Evolutionary conservation across 768 basidiomycete species (phyloP), one percentile per base, ranked within the genome.

Genomic region (Pulveroboletus sp.): DNA sequence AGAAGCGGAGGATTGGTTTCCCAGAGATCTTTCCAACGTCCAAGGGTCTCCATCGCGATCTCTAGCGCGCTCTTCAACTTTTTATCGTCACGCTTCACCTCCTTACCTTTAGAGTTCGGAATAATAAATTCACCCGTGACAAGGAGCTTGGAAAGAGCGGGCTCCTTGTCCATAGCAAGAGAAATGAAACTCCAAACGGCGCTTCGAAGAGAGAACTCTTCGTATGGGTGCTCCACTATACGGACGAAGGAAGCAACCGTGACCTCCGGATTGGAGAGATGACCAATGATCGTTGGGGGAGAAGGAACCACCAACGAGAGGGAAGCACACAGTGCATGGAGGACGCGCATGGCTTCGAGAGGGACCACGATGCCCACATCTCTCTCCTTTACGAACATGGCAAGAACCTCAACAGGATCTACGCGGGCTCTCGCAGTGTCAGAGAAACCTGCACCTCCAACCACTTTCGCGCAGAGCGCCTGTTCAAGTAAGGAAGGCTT

Each of bases 151-250:
- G 87, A 83, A 5, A 95, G 73, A 0, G 93, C 91, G 1, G 94
- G 92, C 62, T 93, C 92, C 53, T 85, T 86, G 58, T 89, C 84
- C 12, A 94, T 81, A 1, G 89, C 85, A 15, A 89, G 74, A 0
- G 87, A 71, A 35, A 95, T 83, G 55, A 95, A 86, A 54, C 78
- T 79, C 93, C 94, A 97, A 6, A 89, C 81, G 0, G 86, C 79
- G 43, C 78, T 84, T 17, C 87, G 82, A 30, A 90, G 75, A 8
- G 76, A 62, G 17, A 83, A 72, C 38, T 92, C 90, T 28, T 91
- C 86, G 55, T 87, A 90, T 0, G 89, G 88, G 60, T 91, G 85
- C 48, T 83, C 80, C 6, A 87, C 73, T 32, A 91, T 85, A 18
- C 81, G 77, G 2, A 92, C 83, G 17, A 92, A 70, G 0, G 80